phyloP scores from a whole-genome alignment of 345 rosid species.

The Gossypium arboreum region DNA sequence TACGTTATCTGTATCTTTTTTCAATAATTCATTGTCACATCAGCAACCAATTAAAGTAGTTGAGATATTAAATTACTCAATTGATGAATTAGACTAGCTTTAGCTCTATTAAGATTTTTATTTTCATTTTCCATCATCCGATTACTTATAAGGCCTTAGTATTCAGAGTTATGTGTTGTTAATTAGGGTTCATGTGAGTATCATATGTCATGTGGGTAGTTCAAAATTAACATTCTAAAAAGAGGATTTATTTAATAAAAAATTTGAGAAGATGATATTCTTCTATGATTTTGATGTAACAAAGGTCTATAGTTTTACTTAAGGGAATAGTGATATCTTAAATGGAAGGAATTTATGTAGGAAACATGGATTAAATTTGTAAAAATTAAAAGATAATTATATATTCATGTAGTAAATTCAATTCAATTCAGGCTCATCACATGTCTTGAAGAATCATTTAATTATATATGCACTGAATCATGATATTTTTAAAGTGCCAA shows the following conservation, averaged over 20 bases:
- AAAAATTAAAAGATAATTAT: too few relatives aligned
- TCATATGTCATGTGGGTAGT: slow-evolving; percentile 6
- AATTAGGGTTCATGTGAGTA: slow-evolving; percentile 1
- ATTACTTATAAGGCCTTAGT: too few relatives aligned
- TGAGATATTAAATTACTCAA: too few relatives aligned
- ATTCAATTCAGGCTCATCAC: too few relatives aligned
- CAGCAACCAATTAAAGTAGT: too few relatives aligned
- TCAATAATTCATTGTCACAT: not conserved
- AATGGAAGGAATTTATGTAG: not conserved
- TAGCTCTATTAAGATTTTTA: too few relatives aligned
- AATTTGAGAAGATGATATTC: not conserved
- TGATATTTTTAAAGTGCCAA: not conserved
- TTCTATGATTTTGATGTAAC: not conserved
- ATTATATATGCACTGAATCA: not conserved
- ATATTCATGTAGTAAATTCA: not conserved
- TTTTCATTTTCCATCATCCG: too few relatives aligned
- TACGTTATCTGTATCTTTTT: not conserved
- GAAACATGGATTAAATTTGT: not conserved
- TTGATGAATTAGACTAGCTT: too few relatives aligned
- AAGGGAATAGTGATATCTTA: not conserved
- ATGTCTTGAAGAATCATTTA: not conserved
- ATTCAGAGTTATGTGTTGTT: not conserved
- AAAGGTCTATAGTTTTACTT: not conserved
- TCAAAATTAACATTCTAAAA: slow-evolving; percentile 10
- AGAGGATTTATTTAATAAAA: slow-evolving; percentile 5